These are phyloP conservation scores for Umbellularia californica DNA, from an alignment of 164 flowering plant genomes.

Conservation along the genomic window DNA sequence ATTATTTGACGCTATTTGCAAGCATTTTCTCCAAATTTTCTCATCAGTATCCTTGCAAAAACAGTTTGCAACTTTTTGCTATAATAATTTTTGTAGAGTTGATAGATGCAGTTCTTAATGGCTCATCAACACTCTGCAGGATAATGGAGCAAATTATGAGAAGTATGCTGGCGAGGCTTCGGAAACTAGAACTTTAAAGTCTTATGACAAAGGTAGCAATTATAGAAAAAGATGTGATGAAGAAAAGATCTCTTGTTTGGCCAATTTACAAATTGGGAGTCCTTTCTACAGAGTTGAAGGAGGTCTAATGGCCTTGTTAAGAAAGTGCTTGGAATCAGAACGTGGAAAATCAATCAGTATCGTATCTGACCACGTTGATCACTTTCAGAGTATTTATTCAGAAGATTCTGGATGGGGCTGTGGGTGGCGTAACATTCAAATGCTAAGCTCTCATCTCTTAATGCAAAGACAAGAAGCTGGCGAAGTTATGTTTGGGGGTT, in stretches of 20 bases:
- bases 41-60: background rate
- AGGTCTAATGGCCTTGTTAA: constrained; percentile 59
- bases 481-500: constrained; percentile 64
- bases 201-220: background rate
- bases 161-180: constrained; percentile 3
- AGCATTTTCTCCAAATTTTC: background rate
- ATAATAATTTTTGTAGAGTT: background rate
- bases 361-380: constrained; percentile 55
- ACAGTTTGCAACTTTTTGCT: background rate
- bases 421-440: constrained; percentile 97
- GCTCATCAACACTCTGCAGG: constrained; percentile 13
- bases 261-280: constrained; percentile 39
- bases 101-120: background rate
- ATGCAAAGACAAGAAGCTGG: constrained; percentile 51
- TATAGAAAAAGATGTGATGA: constrained; percentile 10
- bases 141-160: constrained; percentile 1
- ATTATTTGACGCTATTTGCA: background rate
- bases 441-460: constrained; percentile 76
- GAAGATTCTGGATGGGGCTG: constrained; percentile 93
- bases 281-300: constrained; percentile 41
- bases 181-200: constrained; percentile 13
- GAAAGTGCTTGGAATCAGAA: constrained; percentile 59
- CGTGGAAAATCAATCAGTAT: constrained; percentile 29
- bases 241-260: constrained; percentile 32
- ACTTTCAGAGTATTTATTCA: constrained; percentile 53